phyloP scores from a whole-genome alignment of 2,329 filamentous ascomycete species.

The Orbilia brochopaga region DNA sequence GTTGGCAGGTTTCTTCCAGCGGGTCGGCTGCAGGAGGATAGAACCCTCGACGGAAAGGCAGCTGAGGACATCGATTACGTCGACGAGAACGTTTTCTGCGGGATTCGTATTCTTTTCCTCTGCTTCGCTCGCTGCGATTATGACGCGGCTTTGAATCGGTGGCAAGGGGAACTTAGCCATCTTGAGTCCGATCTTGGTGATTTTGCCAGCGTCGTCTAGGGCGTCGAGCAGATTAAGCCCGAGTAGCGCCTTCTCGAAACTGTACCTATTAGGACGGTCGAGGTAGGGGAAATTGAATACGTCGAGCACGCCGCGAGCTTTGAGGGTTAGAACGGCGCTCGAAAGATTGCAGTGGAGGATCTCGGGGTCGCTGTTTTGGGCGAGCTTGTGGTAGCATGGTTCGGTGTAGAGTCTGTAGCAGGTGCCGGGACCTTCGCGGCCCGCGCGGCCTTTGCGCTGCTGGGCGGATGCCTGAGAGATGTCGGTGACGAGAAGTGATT shows the following conservation, averaged over 20 bases:
- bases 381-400: conserved; percentile 69
- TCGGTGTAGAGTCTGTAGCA: conserved; percentile 91
- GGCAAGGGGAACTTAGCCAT: conserved; percentile 85
- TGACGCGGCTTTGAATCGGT: conserved; percentile 77
- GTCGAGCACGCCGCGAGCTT: conserved; percentile 83
- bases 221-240: conserved; percentile 81
- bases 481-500: conserved; percentile 74
- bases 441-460: conserved; percentile 87
- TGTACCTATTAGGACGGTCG: conserved; percentile 76
- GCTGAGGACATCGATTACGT: conserved; percentile 72
- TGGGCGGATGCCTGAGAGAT: conserved; percentile 94
- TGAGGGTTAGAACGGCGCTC: conserved; percentile 88
- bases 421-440: conserved; percentile 87
- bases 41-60: conserved; percentile 53
- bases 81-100: conserved; percentile 71
- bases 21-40: conserved; percentile 52
- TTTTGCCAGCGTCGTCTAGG: conserved; percentile 71
- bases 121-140: conserved; percentile 76
- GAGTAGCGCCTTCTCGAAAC: conserved; percentile 79
- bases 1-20: conserved; percentile 36
- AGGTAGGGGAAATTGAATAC: conserved; percentile 83
- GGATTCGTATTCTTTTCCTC: conserved; percentile 57
- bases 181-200: conserved; percentile 74
- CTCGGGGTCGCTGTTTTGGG: conserved; percentile 80
- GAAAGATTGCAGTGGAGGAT: conserved; percentile 89